A percentile compares a stretch with the other conserved stretches of the same genome.
phyloP scores from a whole-genome alignment of 352 stramenopile genomes.

The Globisporangium parvum region DNA sequence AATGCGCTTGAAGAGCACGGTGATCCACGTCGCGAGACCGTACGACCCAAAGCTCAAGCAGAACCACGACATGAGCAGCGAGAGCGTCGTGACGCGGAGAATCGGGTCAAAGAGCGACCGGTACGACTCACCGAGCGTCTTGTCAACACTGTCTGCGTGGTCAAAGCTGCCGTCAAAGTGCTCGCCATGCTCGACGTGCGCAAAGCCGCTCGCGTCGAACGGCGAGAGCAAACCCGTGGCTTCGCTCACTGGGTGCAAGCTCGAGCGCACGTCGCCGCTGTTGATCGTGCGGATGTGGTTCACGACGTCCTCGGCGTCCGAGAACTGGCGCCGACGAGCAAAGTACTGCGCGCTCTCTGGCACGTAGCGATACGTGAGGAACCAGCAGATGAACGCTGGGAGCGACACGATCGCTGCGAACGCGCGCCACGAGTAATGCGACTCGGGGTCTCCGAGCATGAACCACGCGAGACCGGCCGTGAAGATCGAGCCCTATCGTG shows the following conservation, averaged over 20 bases:
- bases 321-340: conserved; percentile 38
- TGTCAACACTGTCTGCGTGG: conserved; percentile 13
- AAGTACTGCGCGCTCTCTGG: conserved; percentile 82
- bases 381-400: conserved; percentile 59
- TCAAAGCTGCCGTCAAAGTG: neutral
- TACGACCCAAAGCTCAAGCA: conserved; percentile 86
- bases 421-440: conserved; percentile 53
- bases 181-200: conserved; percentile 4
- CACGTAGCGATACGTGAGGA: conserved; percentile 64
- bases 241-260: conserved; percentile 11
- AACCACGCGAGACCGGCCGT: conserved; percentile 77
- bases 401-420: conserved; percentile 73
- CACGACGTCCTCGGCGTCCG: conserved; percentile 49
- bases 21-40: conserved; percentile 92
- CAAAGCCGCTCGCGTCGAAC: conserved; percentile 4
- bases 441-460: conserved; percentile 49
- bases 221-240: conserved; percentile 26
- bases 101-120: conserved; percentile 47
- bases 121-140: conserved; percentile 23
- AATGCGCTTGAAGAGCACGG: conserved; percentile 89
- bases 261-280: neutral
- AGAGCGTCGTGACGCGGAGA: conserved; percentile 52
- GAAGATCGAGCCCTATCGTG: conserved; percentile 67
- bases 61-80: conserved; percentile 60
- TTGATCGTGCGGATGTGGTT: conserved; percentile 51